phyloP scores from a whole-genome alignment of 2,329 filamentous ascomycete species.

The Huntiella savannae region DNA sequence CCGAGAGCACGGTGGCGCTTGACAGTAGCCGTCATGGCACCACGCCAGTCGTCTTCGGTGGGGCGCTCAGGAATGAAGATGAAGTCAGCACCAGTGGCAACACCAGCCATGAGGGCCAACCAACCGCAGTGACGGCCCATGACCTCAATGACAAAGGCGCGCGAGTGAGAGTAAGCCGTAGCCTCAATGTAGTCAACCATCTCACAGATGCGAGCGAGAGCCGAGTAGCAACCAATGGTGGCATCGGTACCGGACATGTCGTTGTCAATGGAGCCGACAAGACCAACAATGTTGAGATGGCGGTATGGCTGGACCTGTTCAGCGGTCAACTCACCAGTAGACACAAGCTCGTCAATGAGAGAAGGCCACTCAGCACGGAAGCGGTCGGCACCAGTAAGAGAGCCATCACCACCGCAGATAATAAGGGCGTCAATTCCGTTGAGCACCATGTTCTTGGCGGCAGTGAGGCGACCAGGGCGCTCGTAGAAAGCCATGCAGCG shows the following conservation, averaged over 20 bases:
- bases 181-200: conserved; percentile 95
- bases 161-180: conserved; percentile 80
- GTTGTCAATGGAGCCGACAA: conserved; percentile 96
- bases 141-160: conserved; percentile 93
- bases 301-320: conserved; percentile 59
- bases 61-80: conserved; percentile 94
- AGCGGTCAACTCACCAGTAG: conserved; percentile 47
- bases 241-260: conserved; percentile 94
- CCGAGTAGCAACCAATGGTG: conserved; percentile 92
- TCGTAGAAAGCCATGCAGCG: conserved; percentile 86
- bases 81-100: conserved; percentile 88
- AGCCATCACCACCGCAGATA: conserved; percentile 93
- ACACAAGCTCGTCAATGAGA: conserved; percentile 67
- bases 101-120: conserved; percentile 89
- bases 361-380: conserved; percentile 87
- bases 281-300: conserved; percentile 85
- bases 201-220: conserved; percentile 80
- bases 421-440: conserved; percentile 89
- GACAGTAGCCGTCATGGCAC: conserved; percentile 69
- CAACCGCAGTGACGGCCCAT: conserved; percentile 98
- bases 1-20: conserved; percentile 64
- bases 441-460: conserved; percentile 85
- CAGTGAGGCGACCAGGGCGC: conserved; percentile 60
- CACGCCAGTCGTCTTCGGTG: conserved; percentile 68
- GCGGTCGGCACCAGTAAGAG: conserved; percentile 82